Base-by-base conservation (phyloP, 1,284 basidiomycete species). In the Bondarzewia mesenterica region DNA sequence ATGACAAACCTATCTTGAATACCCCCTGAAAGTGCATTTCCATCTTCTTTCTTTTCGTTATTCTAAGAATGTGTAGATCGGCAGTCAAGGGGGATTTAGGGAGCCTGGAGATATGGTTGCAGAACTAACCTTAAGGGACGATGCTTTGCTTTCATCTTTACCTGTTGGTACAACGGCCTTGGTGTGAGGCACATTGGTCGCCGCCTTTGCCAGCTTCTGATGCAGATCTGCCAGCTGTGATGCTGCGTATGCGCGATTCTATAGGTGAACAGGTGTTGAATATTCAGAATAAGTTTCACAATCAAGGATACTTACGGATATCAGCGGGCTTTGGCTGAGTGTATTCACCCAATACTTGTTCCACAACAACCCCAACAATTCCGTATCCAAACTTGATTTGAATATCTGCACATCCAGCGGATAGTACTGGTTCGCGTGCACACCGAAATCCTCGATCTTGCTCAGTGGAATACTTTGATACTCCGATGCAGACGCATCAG, bases 261-360 rank as follows among this genome's bases (percentile, higher is more conserved):
- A n/a, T n/a, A n/a, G n/a, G n/a, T n/a, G n/a, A n/a, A n/a, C n/a
- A 58, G 10, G 25, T 14, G 5, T 5, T 25, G 46, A 18, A 48
- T n/a, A 26, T 18, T 22, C n/a, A 22, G 6, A 23, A 10, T 5
- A n/a, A n/a, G 7, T 35, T 0, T 1, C 5, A 29, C n/a, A n/a
- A n/a, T n/a, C n/a, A n/a, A n/a, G 10, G 16, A 32, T 2, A 70
- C 88, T 46, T 49, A 94, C 93, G 38, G 91, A 91, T 39, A 97
- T 87, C 27, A 97, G 67, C 2, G 92, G 85, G 60, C 88, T 93
- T 61, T 93, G 90, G 59, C 88, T 89, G 26, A 99, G 75, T 0
- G 95, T 98, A 58, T 91, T 93, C 16, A 95, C 91, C 95, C 95
- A 99, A 60, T 99, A 99, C 70, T 98, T 98, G 72, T 99, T 97